Percentiles rank a stretch among this genome's conserved stretches.
Conservation (phyloP, 768 basidiomycete genomes). For the Tricholoma matsutake region DNA sequence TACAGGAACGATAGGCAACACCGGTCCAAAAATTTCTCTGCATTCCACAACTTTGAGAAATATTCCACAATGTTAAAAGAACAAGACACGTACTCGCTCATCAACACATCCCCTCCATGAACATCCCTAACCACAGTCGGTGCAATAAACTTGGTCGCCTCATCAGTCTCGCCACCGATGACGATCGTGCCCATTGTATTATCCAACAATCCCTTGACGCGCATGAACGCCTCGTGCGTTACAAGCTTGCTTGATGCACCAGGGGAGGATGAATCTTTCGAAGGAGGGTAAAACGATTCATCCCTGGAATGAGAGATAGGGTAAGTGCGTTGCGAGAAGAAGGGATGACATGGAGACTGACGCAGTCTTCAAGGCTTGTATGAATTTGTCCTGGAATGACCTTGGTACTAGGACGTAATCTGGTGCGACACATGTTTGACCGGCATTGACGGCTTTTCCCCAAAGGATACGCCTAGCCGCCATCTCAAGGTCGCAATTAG, state of each 20-base stretch:
- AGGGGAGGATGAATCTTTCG: constrained; percentile 39
- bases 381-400: constrained; percentile 41
- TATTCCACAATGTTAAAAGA: neutral
- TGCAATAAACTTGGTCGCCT: constrained; percentile 55
- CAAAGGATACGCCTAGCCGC: constrained; percentile 71
- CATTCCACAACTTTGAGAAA: neutral
- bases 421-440: constrained; percentile 70
- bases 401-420: constrained; percentile 52
- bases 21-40: constrained; percentile 83
- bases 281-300: constrained; percentile 51
- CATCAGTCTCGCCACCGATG: constrained; percentile 60
- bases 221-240: constrained; percentile 47
- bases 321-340: neutral
- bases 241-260: constrained; percentile 52
- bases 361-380: constrained; percentile 40
- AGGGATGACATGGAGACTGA: constrained; percentile 19
- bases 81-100: constrained; percentile 65
- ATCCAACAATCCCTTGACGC: constrained; percentile 59
- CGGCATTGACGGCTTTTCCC: constrained; percentile 76
- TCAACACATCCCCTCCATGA: constrained; percentile 59
- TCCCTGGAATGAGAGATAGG: constrained; percentile 31
- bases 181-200: constrained; percentile 61
- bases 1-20: constrained; percentile 72
- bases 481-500: constrained; percentile 58
- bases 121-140: constrained; percentile 73